phyloP scores from a whole-genome alignment of 768 basidiomycete species.

The Xerocomellus intermedius region DNA sequence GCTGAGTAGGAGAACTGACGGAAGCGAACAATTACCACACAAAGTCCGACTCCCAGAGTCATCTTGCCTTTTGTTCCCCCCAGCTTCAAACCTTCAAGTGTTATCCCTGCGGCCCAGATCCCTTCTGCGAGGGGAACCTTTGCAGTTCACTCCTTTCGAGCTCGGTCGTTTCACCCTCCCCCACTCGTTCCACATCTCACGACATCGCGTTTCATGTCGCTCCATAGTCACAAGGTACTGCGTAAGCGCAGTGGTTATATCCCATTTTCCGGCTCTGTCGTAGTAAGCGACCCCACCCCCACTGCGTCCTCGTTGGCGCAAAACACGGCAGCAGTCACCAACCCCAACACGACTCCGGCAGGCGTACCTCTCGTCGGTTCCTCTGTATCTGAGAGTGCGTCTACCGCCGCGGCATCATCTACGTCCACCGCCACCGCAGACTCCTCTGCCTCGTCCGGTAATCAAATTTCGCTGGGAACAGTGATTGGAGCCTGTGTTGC shows the following conservation, averaged over 20 bases:
- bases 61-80: background rate
- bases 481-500: constrained; percentile 66
- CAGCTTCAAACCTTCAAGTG: background rate
- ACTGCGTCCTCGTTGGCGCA: constrained; percentile 26
- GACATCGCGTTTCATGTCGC: constrained; percentile 16
- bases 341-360: background rate
- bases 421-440: constrained; percentile 2
- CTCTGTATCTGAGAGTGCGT: background rate
- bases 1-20: constrained; percentile 9
- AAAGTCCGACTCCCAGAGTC: constrained; percentile 12
- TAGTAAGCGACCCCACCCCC: constrained; percentile 24
- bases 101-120: constrained; percentile 7
- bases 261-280: constrained; percentile 24
- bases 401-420: constrained; percentile 9
- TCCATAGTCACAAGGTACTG: background rate
- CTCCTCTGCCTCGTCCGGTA: constrained; percentile 13
- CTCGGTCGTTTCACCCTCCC: constrained; percentile 2
- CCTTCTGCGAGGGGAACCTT: constrained; percentile 25
- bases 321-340: constrained; percentile 7
- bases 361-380: constrained; percentile 18
- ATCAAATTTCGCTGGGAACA: constrained; percentile 38
- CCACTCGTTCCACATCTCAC: background rate
- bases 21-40: constrained; percentile 19
- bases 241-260: constrained; percentile 17
- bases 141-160: constrained; percentile 19